Evolutionary conservation across 495 filamentous ascomycete species (phyloP), one percentile per base, ranked within the genome.

Genomic region (Penicillium cinerascens): DNA sequence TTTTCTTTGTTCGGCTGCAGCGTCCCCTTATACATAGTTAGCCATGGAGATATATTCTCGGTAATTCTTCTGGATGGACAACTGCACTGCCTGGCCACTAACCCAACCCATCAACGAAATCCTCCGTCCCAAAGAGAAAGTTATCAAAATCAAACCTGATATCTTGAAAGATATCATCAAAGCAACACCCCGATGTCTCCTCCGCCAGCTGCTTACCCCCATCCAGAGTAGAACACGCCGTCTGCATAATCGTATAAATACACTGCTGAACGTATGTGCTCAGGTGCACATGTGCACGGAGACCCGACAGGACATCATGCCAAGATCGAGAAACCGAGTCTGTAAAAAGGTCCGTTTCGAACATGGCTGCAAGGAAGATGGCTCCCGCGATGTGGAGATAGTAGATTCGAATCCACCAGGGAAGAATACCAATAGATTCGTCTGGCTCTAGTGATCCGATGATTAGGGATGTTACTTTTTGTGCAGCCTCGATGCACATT

Each of bases 321-420:
- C 61, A 64, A 1, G 51, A 55, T 46, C 42, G 44, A 25, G 54
- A 39, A 6, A 64, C 54, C 11, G 61, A 52, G 18, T 50, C 51
- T 11, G 57, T 58, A 16, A 64, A 64, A 5, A 60, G 46, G 11
- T 64, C 61, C 0, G 52, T 36, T 33, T 17, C 13, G 18, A 60
- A 49, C 61, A 64, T 64, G 26, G 61, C 57, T 27, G 57, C 61
- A 18, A 64, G 48, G 27, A 64, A 59, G 18, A 53, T 55, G 7
- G 40, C 45, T 0, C 57, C 61, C 15, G 61, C 61, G 33, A 64
- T 64, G 45, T 64, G 61, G 11, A 64, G 52, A 29, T 60, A 64
- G 49, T 60, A 64, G 6, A 64, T 54, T 37, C 61, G 54, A 27
- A 46, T 56, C 54, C 61, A 64, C 61, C 61, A 64, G 20, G 61